Percentiles rank a stretch among this genome's conserved stretches.
Conservation (phyloP, 306 rosid species). For the apple (Malus domestica) region DNA sequence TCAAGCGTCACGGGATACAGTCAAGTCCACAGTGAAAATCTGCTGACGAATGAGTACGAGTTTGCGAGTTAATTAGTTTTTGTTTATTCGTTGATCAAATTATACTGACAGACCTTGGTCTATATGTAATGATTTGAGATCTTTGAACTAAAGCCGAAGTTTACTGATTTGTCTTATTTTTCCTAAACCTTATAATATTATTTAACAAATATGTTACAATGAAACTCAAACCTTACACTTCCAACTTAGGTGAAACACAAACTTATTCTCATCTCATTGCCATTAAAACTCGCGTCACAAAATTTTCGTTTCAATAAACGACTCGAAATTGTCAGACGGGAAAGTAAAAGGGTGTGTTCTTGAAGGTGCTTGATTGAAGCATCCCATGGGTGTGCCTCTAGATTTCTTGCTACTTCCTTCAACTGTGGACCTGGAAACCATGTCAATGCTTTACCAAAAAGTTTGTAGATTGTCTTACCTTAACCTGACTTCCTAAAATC, state of each 20-base stretch:
- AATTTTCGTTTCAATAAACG: not conserved
- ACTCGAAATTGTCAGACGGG: too few species aligned
- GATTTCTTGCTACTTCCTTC: too few species aligned
- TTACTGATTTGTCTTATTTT: not conserved
- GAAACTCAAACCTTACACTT: not conserved
- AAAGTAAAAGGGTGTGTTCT: not conserved
- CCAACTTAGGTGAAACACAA: not conserved
- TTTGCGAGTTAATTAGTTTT: not conserved
- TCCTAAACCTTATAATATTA: too few species aligned
- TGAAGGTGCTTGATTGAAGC: not conserved
- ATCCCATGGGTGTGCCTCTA: not conserved
- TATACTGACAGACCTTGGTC: not conserved
- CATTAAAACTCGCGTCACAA: not conserved
- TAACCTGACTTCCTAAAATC: too few species aligned
- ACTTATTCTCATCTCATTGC: not conserved
- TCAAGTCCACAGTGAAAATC: slow-evolving; percentile 31
- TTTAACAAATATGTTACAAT: not conserved
- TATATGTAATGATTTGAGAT: not conserved
- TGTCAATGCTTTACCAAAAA: too few species aligned
- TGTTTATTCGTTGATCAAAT: not conserved
- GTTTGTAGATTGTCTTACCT: too few species aligned
- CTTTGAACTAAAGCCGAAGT: not conserved
- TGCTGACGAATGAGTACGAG: not conserved
- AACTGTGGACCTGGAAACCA: too few species aligned
- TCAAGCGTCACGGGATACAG: slow-evolving; percentile 62